Percentiles rank a stretch among this genome's conserved stretches.
phyloP scores from a whole-genome alignment of 257 asterid species.

The Cinchona pubescens region DNA sequence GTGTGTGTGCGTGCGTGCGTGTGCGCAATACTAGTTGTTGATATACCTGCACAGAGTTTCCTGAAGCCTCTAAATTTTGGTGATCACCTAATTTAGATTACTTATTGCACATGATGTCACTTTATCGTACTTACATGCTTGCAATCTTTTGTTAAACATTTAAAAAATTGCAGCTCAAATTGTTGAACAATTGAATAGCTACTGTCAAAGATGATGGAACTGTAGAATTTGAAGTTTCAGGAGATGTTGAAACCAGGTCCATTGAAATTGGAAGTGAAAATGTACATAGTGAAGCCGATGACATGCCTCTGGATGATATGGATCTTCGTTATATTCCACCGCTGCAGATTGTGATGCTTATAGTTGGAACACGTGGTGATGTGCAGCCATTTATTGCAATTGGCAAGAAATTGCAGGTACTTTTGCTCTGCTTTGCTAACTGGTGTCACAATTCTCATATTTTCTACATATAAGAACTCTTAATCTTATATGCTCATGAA shows the following conservation, averaged over 20 bases:
- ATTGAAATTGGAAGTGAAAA: conserved; percentile 41
- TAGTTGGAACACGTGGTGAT: conserved; percentile 92
- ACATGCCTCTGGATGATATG: conserved; percentile 55
- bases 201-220: conserved; percentile 90
- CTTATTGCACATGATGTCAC: conserved; percentile 1
- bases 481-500: background rate
- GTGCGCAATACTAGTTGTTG: background rate
- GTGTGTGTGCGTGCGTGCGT: no score
- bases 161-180: conserved; percentile 78
- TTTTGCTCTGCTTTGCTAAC: conserved; percentile 27
- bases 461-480: background rate
- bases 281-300: conserved; percentile 45
- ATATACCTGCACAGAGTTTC: background rate
- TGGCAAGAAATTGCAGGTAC: conserved; percentile 84
- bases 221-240: conserved; percentile 85
- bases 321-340: conserved; percentile 75
- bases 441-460: conserved; percentile 17
- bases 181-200: conserved; percentile 90
- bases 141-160: conserved; percentile 35
- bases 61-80: conserved; percentile 2
- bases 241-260: conserved; percentile 54
- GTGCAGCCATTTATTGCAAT: conserved; percentile 90
- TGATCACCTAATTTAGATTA: background rate
- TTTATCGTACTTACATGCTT: conserved; percentile 11
- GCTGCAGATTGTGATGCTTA: conserved; percentile 78